Percentiles rank a stretch among this genome's conserved stretches.
Conservation (phyloP, 768 basidiomycete genomes). For the Mycena maculata region DNA sequence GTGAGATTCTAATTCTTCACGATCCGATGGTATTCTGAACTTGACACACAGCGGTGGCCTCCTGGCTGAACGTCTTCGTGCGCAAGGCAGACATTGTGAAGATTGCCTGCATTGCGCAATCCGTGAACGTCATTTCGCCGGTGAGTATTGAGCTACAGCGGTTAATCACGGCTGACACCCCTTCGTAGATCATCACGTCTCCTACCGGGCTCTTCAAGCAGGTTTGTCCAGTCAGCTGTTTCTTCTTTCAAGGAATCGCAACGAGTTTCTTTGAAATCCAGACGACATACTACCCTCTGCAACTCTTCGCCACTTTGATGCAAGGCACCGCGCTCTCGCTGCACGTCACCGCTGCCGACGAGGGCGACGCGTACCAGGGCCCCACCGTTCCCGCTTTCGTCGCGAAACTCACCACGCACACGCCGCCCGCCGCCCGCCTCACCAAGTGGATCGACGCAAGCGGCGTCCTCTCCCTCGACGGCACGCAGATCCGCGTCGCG, state of each 20-base stretch:
- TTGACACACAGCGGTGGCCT: conserved; percentile 57
- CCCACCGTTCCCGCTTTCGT: conserved; percentile 67
- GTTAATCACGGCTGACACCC: background rate
- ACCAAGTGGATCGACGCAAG: conserved; percentile 63
- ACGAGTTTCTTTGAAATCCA: conserved; percentile 40
- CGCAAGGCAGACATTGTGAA: conserved; percentile 69
- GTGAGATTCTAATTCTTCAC: conserved; percentile 37
- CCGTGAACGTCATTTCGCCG: conserved; percentile 62
- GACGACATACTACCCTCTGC: conserved; percentile 64
- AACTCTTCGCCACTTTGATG: conserved; percentile 69
- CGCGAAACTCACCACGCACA: conserved; percentile 51
- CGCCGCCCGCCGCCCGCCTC: conserved; percentile 46
- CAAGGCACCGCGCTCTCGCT: conserved; percentile 56
- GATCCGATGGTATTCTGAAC: background rate
- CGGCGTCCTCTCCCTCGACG: conserved; percentile 51
- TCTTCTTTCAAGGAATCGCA: too few relatives aligned
- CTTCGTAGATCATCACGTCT: conserved; percentile 56
- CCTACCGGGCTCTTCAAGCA: conserved; percentile 53
- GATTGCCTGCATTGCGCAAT: conserved; percentile 73
- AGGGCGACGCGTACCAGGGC: conserved; percentile 47
- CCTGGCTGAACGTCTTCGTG: conserved; percentile 72
- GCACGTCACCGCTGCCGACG: conserved; percentile 47
- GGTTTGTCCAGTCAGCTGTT: conserved; percentile 1
- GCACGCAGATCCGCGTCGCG: conserved; percentile 59
- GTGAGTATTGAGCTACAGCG: conserved; percentile 37